Evolutionary conservation across 192 early-diverging fungal genomes (phyloP), one percentile per base, ranked within the genome.

Genomic region (Rhizoclosmatium sp.): DNA sequence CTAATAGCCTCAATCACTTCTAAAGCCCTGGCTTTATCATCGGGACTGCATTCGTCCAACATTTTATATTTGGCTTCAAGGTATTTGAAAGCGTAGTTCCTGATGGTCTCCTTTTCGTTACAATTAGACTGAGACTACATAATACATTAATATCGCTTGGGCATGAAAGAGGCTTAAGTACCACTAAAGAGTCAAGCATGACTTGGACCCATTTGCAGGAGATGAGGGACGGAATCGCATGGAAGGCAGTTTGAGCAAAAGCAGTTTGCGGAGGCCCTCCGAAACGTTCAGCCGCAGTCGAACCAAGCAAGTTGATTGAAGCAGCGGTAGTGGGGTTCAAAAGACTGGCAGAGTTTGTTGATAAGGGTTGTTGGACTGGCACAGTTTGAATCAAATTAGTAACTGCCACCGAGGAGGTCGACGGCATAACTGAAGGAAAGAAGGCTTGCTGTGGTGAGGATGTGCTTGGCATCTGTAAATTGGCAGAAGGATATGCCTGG

Each of bases 151-250:
- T 12, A 7, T 54, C 9, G 9, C 51, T 54, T 54, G 9, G 51
- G 51, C 51, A 54, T 7, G 5, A 54, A 12, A 54, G 56, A 58
- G 14, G 23, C 61, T n/a, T 41, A 12, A 21, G 14, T 65, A 69
- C 70, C 54, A 86, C 60, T 44, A 77, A 69, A 80, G 82, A 44
- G 59, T 74, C 59, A 73, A 86, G 58, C 74, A 85, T 51, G 47
- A 82, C 64, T 77, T 85, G 59, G 71, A 85, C 67, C 73, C 59
- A 45, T 71, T 82, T n/a, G 78, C 49, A 72, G 39, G 16, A 9
- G 14, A 21, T 72, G 9, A 72, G 44, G 31, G 49, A 58, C 3
- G 70, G 51, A 51, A 72, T 19, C 7, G 54, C 31, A 19, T 72
- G 21, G n/a, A 72, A 19, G 12, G 54, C 70, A 23, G 7, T 19